A percentile compares a stretch with the other conserved stretches of the same genome.
phyloP scores from a whole-genome alignment of 164 flowering plant species.

The Macadamia integrifolia region DNA sequence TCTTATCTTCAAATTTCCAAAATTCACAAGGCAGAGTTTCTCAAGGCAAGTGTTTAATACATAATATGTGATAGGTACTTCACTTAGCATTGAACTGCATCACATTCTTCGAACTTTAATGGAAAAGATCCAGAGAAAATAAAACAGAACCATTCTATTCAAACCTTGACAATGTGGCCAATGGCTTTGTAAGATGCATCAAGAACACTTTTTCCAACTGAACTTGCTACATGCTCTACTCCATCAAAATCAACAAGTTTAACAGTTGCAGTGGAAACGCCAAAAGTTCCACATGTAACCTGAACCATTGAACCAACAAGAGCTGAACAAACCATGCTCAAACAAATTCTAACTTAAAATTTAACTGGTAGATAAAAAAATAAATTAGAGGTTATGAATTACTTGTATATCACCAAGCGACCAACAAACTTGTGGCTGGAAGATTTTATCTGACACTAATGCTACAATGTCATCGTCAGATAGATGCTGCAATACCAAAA shows the following conservation, averaged over 20 bases:
- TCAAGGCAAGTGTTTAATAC: too few relatives aligned
- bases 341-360: background rate
- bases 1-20: too few relatives aligned
- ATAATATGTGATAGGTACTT: too few relatives aligned
- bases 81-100: too few relatives aligned
- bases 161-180: constrained; percentile 82
- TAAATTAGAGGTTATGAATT: background rate
- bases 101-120: too few relatives aligned
- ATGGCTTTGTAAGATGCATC: constrained; percentile 94
- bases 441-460: constrained; percentile 80
- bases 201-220: constrained; percentile 92
- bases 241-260: constrained; percentile 66
- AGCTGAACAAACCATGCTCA: background rate
- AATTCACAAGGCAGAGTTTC: too few relatives aligned
- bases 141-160: background rate
- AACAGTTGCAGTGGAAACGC: constrained; percentile 92
- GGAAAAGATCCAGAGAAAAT: too few relatives aligned
- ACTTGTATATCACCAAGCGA: constrained; percentile 84
- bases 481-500: constrained; percentile 45
- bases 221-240: constrained; percentile 66
- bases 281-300: constrained; percentile 92
- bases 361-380: background rate
- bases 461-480: constrained; percentile 90
- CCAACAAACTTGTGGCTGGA: constrained; percentile 84
- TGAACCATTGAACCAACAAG: constrained; percentile 15